Evolutionary conservation across 2,329 filamentous ascomycete species (phyloP).

Genomic region (Neoarthrinium moseri): DNA sequence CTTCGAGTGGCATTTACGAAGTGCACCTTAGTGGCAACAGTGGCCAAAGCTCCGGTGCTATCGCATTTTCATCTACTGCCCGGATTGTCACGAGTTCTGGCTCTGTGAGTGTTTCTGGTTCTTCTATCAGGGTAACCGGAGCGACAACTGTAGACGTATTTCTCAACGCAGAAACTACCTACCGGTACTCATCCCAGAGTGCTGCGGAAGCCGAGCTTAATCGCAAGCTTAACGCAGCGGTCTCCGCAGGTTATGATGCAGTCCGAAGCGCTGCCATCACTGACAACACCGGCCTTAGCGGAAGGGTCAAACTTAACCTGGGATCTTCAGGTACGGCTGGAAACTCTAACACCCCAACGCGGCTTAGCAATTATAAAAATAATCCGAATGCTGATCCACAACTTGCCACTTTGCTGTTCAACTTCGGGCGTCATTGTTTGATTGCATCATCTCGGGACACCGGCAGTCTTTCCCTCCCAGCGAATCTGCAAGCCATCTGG

Average conservation of each 20-base stretch:
- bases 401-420: constrained; percentile 25
- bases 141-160: constrained; percentile 24
- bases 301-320: constrained; percentile 18
- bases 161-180: constrained; percentile 23
- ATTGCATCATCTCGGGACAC: constrained; percentile 23
- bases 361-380: constrained; percentile 12
- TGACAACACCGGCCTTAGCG: constrained; percentile 19
- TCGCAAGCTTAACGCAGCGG: constrained; percentile 20
- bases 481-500: constrained; percentile 36
- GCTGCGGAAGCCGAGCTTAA: constrained; percentile 21
- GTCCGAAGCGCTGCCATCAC: constrained; percentile 14
- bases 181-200: constrained; percentile 19
- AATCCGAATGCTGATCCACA: constrained; percentile 24
- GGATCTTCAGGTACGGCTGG: constrained; percentile 14
- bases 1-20: constrained; percentile 20
- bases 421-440: constrained; percentile 31
- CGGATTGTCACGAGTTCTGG: too few species aligned
- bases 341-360: constrained; percentile 7
- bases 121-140: too few species aligned
- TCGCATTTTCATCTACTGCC: too few species aligned
- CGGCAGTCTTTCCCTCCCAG: constrained; percentile 20
- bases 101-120: too few species aligned
- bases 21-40: constrained; percentile 20
- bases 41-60: constrained; percentile 19
- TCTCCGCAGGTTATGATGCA: constrained; percentile 15